phyloP scores from a whole-genome alignment of 2,329 filamentous ascomycete genomes.

The Aschersonia sp. region DNA sequence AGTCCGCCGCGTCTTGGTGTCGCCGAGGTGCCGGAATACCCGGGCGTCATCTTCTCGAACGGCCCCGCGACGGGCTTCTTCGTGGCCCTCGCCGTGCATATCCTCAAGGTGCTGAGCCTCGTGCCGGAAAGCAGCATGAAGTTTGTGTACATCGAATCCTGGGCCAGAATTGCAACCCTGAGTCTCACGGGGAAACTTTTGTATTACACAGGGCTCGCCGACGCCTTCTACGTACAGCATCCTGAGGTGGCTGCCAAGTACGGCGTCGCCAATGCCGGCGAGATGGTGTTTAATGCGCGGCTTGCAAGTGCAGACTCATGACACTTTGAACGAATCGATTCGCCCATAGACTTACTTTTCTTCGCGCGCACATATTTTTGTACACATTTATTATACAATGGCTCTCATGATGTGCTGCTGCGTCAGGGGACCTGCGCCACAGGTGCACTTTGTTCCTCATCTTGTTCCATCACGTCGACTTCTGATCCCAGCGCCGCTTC shows the following conservation, averaged over 20 bases:
- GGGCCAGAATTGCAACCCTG: slow-evolving; percentile 69
- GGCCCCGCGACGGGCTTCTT: slow-evolving; percentile 81
- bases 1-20: slow-evolving; percentile 13
- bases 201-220: slow-evolving; percentile 46
- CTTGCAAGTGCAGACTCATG: neutral
- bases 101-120: slow-evolving; percentile 29
- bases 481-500: slow-evolving; percentile 25
- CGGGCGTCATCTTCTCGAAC: slow-evolving; percentile 71
- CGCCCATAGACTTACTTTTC: no score
- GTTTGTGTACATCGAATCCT: slow-evolving; percentile 81
- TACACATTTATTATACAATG: no score
- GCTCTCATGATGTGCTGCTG: neutral
- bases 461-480: slow-evolving; percentile 26
- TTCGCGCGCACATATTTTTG: no score
- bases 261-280: slow-evolving; percentile 21
- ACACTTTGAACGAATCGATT: neutral
- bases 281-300: slow-evolving; percentile 23
- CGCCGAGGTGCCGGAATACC: slow-evolving; percentile 27
- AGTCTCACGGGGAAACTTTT: slow-evolving; percentile 77
- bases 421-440: slow-evolving; percentile 5
- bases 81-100: slow-evolving; percentile 37
- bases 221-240: slow-evolving; percentile 77
- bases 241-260: slow-evolving; percentile 39
- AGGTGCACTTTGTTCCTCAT: slow-evolving; percentile 16
- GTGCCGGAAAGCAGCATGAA: slow-evolving; percentile 43